Evolutionary conservation across 306 rosid genomes (phyloP).

Genomic region (Begonia fuchsioides): DNA sequence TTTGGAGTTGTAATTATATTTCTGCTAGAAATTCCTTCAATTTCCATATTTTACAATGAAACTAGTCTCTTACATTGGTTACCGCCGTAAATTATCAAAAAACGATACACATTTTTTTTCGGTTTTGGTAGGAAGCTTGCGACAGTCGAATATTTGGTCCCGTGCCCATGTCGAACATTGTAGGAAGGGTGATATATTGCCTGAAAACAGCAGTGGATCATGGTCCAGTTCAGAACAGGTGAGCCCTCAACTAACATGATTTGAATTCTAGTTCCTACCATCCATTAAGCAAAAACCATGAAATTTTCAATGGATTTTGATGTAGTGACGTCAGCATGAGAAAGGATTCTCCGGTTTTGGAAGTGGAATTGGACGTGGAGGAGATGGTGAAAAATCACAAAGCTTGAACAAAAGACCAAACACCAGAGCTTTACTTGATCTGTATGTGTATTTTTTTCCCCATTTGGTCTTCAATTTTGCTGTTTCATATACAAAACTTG

Average conservation of each 20-base stretch:
- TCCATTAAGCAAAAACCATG: too few species aligned
- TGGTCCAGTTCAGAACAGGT: constrained; percentile 89
- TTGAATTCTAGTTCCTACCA: too few species aligned
- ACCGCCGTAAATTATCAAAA: too few species aligned
- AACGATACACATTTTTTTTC: too few species aligned
- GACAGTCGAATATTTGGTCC: constrained; percentile 95
- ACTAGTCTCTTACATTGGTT: too few species aligned
- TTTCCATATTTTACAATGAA: too few species aligned
- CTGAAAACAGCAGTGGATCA: constrained; percentile 86
- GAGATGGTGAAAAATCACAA: constrained; percentile 82
- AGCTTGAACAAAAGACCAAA: constrained; percentile 19
- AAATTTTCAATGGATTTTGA: not conserved
- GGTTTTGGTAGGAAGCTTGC: constrained; percentile 49
- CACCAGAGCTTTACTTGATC: constrained; percentile 7
- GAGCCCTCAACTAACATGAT: constrained; percentile 2
- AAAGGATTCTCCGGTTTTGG: constrained; percentile 55
- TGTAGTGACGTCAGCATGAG: constrained; percentile 51
- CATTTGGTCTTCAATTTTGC: constrained; percentile 3
- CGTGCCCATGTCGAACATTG: constrained; percentile 60
- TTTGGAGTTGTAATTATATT: too few species aligned
- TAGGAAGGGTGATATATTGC: constrained; percentile 88
- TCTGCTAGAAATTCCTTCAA: too few species aligned
- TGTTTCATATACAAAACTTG: constrained; percentile 6
- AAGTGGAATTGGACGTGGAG: constrained; percentile 74
- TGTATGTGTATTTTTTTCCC: constrained; percentile 19